These are phyloP conservation scores for Trichoderma atrobrunneum DNA, from an alignment of 2,329 filamentous ascomycete genomes.

Conservation along the genomic window DNA sequence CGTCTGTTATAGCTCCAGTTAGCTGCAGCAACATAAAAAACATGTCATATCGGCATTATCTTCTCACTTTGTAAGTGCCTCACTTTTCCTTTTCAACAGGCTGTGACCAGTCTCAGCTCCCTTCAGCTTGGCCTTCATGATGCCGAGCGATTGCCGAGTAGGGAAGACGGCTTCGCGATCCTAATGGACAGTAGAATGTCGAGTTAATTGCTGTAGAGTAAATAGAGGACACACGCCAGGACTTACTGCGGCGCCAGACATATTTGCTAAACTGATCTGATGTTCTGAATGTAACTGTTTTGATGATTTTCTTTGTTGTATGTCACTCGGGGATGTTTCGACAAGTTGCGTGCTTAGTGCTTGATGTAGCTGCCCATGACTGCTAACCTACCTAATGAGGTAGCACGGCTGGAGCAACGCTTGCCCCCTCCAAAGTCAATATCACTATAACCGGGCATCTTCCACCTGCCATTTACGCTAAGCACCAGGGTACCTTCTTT, in stretches of 20 bases:
- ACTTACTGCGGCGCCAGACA: conserved; percentile 35
- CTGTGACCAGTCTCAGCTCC: conserved; percentile 89
- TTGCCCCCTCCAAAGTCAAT: neutral
- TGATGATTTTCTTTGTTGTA: neutral
- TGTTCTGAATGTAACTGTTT: neutral
- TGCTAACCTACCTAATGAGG: neutral
- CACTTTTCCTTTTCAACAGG: conserved; percentile 94
- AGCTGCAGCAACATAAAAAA: conserved; percentile 6
- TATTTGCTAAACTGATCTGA: conserved; percentile 21
- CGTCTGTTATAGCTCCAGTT: conserved; percentile 53
- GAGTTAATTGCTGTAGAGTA: neutral
- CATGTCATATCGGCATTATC: neutral
- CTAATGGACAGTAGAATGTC: conserved; percentile 44
- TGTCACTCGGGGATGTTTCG: neutral
- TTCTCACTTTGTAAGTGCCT: conserved; percentile 89
- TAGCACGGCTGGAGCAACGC: neutral
- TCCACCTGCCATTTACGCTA: conserved; percentile 12
- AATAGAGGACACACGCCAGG: neutral
- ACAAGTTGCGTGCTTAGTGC: neutral
- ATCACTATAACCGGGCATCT: conserved; percentile 19
- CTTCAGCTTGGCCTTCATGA: conserved; percentile 99
- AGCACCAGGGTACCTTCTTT: conserved; percentile 5
- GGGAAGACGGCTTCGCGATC: conserved; percentile 96
- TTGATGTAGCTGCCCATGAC: neutral
- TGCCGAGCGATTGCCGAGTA: conserved; percentile 90